Conservation (phyloP, 2,329 filamentous ascomycete genomes). For the Cercospora janseana region DNA sequence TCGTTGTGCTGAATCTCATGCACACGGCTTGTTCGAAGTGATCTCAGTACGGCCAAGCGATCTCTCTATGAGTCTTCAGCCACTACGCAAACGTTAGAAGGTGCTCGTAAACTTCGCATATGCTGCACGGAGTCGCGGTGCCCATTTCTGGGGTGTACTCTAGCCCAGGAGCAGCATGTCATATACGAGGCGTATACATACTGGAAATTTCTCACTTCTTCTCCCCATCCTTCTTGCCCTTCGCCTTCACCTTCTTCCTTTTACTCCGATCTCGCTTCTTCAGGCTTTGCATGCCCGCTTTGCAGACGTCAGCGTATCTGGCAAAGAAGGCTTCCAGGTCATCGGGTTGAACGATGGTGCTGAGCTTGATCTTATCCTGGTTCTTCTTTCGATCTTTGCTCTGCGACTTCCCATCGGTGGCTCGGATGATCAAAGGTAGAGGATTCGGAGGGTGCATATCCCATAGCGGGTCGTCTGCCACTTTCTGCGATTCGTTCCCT, state of each 20-base stretch:
- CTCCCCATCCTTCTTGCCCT: constrained; percentile 56
- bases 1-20: no score
- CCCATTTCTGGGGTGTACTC: neutral
- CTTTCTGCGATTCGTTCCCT: constrained; percentile 38
- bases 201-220: constrained; percentile 20
- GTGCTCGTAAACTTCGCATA: no score
- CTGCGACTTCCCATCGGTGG: constrained; percentile 68
- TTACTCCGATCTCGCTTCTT: constrained; percentile 93
- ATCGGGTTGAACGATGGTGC: constrained; percentile 75
- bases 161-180: neutral
- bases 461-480: constrained; percentile 55
- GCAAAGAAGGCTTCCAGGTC: constrained; percentile 77
- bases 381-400: constrained; percentile 50
- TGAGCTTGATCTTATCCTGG: constrained; percentile 69
- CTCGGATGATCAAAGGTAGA: constrained; percentile 75
- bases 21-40: no score
- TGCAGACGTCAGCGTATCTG: constrained; percentile 87
- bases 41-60: no score
- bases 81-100: no score
- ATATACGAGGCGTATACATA: neutral
- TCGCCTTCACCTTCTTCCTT: constrained; percentile 74
- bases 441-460: constrained; percentile 60
- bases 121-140: no score
- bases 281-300: constrained; percentile 79
- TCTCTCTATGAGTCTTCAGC: no score